Base-by-base conservation (phyloP, 179 eudicot genomes). In the Sideroxylon spinosum region DNA sequence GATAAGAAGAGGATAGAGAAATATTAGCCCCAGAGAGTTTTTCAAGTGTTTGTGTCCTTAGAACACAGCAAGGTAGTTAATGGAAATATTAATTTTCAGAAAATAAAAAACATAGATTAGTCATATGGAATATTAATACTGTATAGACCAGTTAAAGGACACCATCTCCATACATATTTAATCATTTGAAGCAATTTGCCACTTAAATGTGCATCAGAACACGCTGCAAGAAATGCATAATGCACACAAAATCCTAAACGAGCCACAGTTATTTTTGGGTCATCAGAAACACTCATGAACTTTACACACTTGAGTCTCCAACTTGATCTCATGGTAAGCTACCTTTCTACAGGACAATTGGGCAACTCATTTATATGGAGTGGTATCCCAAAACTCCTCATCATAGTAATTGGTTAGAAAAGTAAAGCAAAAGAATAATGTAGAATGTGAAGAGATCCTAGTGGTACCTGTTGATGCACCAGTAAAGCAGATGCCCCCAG, bases 401-500 rank as follows among this genome's bases (percentile, higher is more conserved):
- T 26, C n/a, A 23, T 64, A 29, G 7, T 11, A 74, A 6, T 9
- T 12, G 17, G 23, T 75, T 44, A 26, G 46, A 48, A 56, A 37
- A 22, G 20, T 11, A 57, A n/a, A 68, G 29, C n/a, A 52, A 68
- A 48, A 60, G 29, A 57, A 67, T 22, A 70, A 14, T n/a, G 55
- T 10, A 50, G 48, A 44, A 46, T 17, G 65, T 25, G 28, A 52
- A 75, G 44, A 62, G 48, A 78, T 57, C 48, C 22, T 20, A 62
- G 0, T 32, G 57, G 67, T 86, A 95, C 99, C 95, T 85, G 87
- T 79, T 94, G 89, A 75, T 83, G 85, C 79, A 80, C 81, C 65
- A 94, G 78, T 49, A 94, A 73, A 66, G 98, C 92, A 81, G 99
- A 88, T 76, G 99, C 97, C 37, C 99, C 99, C 65, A 96, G 78